Evolutionary conservation across 768 basidiomycete genomes (phyloP).

Genomic region (Boletus barrowsii): DNA sequence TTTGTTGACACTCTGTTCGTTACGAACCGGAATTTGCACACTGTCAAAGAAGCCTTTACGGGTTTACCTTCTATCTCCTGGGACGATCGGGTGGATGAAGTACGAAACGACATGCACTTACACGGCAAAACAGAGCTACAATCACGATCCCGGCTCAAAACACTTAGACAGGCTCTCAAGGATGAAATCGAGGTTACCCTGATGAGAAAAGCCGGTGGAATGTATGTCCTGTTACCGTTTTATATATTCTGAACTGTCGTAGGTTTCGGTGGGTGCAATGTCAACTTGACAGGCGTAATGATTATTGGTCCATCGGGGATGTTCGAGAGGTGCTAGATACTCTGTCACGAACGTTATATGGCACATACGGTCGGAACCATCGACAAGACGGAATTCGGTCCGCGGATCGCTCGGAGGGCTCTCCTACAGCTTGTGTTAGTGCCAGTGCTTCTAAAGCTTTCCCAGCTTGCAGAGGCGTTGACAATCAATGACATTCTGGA

Average conservation of each 20-base stretch:
- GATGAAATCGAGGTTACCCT: background rate
- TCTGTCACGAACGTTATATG: background rate
- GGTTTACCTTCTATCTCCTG: background rate
- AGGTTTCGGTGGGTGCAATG: background rate
- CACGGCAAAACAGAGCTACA: no score
- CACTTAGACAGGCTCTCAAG: background rate
- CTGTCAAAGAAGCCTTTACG: no score
- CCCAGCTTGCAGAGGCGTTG: no score
- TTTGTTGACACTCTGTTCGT: slow-evolving; percentile 7
- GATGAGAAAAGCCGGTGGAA: background rate
- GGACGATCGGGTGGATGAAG: background rate
- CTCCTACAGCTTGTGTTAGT: no score
- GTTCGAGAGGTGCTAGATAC: background rate
- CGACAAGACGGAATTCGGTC: background rate
- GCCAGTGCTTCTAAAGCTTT: no score
- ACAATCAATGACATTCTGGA: no score
- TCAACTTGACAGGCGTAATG: background rate
- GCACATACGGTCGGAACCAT: slow-evolving; percentile 6
- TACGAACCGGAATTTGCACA: background rate
- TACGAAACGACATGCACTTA: no score
- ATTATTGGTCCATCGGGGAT: background rate
- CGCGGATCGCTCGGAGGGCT: no score
- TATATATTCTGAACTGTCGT: background rate
- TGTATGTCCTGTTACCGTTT: background rate
- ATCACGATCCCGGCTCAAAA: background rate